Percentiles rank a stretch among this genome's conserved stretches.
These are phyloP conservation scores for Fraxinus albicans DNA, from an alignment of 305 asterid genomes.

Conservation along the genomic window DNA sequence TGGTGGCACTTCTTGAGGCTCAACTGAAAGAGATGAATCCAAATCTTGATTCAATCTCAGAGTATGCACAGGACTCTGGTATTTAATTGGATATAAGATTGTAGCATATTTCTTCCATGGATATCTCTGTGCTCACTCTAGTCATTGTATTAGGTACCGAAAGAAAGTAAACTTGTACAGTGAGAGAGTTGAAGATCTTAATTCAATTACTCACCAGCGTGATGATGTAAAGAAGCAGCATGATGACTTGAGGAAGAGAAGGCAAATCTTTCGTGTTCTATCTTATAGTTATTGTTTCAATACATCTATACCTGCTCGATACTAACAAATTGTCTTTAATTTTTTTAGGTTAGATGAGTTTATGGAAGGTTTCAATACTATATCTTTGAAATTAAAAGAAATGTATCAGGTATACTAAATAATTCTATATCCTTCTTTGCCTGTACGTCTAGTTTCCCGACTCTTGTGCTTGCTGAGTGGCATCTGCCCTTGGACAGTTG, in stretches of 20 bases:
- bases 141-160: constrained; percentile 58
- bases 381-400: constrained; percentile 90
- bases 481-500: constrained; percentile 1
- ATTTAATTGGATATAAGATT: not conserved
- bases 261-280: constrained; percentile 34
- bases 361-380: constrained; percentile 90
- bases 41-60: constrained; percentile 91
- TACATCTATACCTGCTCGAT: not conserved
- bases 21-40: constrained; percentile 96
- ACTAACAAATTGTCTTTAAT: constrained; percentile 7
- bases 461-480: constrained; percentile 1
- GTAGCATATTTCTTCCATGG: not conserved
- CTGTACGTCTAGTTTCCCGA: not conserved
- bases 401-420: constrained; percentile 79
- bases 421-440: constrained; percentile 4
- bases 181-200: constrained; percentile 86
- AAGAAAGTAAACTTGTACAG: constrained; percentile 69
- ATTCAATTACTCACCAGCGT: constrained; percentile 73
- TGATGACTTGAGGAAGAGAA: constrained; percentile 92
- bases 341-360: constrained; percentile 82
- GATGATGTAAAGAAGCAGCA: constrained; percentile 83
- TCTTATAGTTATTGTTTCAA: not conserved
- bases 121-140: constrained; percentile 10
- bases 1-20: constrained; percentile 85
- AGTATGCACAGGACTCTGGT: constrained; percentile 44